These are phyloP conservation scores for Albophoma yamanashiensis DNA, from an alignment of 2,329 filamentous ascomycete genomes.

Conservation along the genomic window DNA sequence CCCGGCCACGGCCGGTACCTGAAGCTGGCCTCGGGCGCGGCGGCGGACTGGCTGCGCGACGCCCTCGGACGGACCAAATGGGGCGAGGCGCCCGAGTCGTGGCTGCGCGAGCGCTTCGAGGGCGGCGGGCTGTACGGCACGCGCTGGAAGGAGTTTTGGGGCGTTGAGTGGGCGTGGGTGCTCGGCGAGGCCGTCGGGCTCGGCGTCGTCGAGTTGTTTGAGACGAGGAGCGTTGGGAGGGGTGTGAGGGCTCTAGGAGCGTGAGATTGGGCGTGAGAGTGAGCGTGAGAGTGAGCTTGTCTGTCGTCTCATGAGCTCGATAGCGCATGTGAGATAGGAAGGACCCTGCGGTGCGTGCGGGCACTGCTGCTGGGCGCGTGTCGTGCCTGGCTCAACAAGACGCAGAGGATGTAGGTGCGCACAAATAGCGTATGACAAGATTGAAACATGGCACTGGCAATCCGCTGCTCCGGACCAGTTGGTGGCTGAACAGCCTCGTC, in stretches of 20 bases:
- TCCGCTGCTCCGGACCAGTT: neutral
- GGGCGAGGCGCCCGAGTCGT: slow-evolving; percentile 50
- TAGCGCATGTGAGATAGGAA: neutral
- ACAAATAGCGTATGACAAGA: no score
- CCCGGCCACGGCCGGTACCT: slow-evolving; percentile 58
- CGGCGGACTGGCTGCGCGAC: slow-evolving; percentile 49
- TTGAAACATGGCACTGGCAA: neutral
- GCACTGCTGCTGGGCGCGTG: no score
- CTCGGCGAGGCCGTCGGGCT: slow-evolving; percentile 60
- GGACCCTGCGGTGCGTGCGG: neutral
- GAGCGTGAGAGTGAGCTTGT: slow-evolving; percentile 7
- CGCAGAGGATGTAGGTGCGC: neutral
- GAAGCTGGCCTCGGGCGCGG: slow-evolving; percentile 46
- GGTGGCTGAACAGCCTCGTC: neutral
- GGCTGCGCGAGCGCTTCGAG: slow-evolving; percentile 60
- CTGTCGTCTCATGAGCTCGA: neutral
- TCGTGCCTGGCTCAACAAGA: neutral
- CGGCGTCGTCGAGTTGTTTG: slow-evolving; percentile 62
- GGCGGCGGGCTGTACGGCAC: slow-evolving; percentile 38
- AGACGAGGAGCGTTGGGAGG: slow-evolving; percentile 62
- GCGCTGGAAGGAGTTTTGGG: slow-evolving; percentile 58
- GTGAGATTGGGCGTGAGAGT: slow-evolving; percentile 5
- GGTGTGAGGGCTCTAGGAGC: slow-evolving; percentile 41
- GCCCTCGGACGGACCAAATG: slow-evolving; percentile 49
- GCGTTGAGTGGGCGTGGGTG: slow-evolving; percentile 61